Base-by-base conservation (phyloP, 495 filamentous ascomycete species). In the Cudoniella acicularis region DNA sequence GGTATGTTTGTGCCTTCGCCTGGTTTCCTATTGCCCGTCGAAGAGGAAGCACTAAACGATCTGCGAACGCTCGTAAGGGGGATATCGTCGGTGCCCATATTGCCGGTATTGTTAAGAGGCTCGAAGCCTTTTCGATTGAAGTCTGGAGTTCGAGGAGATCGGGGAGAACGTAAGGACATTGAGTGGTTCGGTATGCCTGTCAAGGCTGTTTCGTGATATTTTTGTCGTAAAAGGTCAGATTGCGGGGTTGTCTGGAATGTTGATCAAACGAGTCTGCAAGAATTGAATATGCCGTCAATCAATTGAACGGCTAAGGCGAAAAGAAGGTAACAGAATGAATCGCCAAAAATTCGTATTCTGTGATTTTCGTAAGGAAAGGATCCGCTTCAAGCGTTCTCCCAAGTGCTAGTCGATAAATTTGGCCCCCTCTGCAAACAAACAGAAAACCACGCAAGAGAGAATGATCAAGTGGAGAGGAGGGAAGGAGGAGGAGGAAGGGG, bases 381-480 rank as follows among this genome's bases (percentile, higher is more conserved):
- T 59, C 49, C 55, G 46, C 55, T 17, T 52, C 47, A 42, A 54
- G 36, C 52, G 52, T 52, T 51, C 25, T 36, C 30, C 49, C 23
- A 10, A 27, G 10, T n/a, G 48, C 24, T 36, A 4, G 30, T 36
- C 30, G 13, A 13, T 36, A 13, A 36, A 36, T 36, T 36, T n/a
- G n/a, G n/a, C n/a, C n/a, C n/a, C n/a, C n/a, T n/a, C n/a, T n/a
- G n/a, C n/a, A n/a, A n/a, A n/a, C n/a, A n/a, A n/a, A n/a, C n/a
- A n/a, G n/a, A n/a, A n/a, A n/a, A n/a, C n/a, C n/a, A n/a, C n/a
- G n/a, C n/a, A n/a, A n/a, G n/a, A n/a, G n/a, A n/a, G n/a, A n/a
- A n/a, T n/a, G n/a, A 18, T 21, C 9, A 42, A 26, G 25, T 6
- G 30, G 43, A 46, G 54, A 56, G 24, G 4, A 26, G 10, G 40